Evolutionary conservation across 2,329 filamentous ascomycete species (phyloP).

Genomic region (Escovopsis weberi): DNA sequence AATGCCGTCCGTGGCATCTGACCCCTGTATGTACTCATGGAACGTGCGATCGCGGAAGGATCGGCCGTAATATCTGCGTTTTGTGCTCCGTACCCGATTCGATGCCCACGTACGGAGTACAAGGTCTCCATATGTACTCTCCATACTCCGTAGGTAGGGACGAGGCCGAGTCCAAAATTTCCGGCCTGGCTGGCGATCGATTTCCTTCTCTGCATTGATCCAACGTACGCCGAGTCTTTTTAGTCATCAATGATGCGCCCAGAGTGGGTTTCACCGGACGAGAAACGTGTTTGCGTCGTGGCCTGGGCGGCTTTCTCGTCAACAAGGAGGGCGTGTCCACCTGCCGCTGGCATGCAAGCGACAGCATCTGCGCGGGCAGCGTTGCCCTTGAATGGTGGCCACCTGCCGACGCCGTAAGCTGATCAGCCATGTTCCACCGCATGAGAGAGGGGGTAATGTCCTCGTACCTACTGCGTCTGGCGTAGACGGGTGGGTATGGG

Average conservation of each 20-base stretch:
- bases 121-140: too few relatives aligned
- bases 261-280: constrained; percentile 1
- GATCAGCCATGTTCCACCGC: neutral
- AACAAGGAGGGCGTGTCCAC: constrained; percentile 4
- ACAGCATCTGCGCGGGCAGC: constrained; percentile 7
- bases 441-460: neutral
- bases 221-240: neutral
- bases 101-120: too few relatives aligned
- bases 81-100: neutral
- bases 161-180: neutral
- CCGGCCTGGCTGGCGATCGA: neutral
- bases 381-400: neutral
- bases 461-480: too few relatives aligned
- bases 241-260: neutral
- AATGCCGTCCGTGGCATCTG: too few relatives aligned
- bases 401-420: neutral
- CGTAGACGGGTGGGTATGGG: too few relatives aligned
- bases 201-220: neutral
- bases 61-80: neutral
- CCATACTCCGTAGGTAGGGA: neutral
- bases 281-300: constrained; percentile 11
- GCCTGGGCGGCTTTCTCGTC: constrained; percentile 3
- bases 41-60: neutral
- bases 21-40: too few relatives aligned
- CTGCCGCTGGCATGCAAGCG: constrained; percentile 12